Percentiles rank a stretch among this genome's conserved stretches.
phyloP scores from a whole-genome alignment of 106 monocot species.

The Narthecium ossifragum region DNA sequence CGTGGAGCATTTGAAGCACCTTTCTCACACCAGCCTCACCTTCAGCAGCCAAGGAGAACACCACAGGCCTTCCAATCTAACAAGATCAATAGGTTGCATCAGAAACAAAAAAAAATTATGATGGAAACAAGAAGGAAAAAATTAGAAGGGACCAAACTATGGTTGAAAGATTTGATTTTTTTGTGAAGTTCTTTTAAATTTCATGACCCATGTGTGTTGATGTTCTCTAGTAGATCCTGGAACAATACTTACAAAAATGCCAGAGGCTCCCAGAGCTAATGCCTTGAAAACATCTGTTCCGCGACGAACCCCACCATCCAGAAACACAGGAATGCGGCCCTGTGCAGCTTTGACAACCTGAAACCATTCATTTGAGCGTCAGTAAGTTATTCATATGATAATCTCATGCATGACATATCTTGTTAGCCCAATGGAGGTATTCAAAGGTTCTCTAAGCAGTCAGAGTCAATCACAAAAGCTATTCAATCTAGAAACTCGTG shows the following conservation, averaged over 20 bases:
- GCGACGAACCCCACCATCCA: slow-evolving; percentile 86
- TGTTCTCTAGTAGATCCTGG: not conserved
- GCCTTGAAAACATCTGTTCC: slow-evolving; percentile 97
- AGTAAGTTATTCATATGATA: no score
- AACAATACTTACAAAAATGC: slow-evolving; percentile 72
- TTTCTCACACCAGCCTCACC: slow-evolving; percentile 84
- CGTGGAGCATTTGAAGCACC: slow-evolving; percentile 83
- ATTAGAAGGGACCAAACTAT: not conserved
- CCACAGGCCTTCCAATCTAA: slow-evolving; percentile 87
- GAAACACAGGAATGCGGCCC: slow-evolving; percentile 67
- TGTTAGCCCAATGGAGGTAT: no score
- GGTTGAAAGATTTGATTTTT: not conserved
- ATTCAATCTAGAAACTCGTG: no score
- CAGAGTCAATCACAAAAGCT: no score
- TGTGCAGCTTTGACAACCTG: slow-evolving; percentile 65
- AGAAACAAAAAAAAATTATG: not conserved
- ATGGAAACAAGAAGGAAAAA: not conserved
- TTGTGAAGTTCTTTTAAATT: no score
- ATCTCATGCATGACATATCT: no score
- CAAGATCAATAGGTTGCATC: not conserved
- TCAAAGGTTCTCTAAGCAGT: no score
- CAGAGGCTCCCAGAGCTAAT: slow-evolving; percentile 81
- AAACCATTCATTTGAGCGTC: not conserved
- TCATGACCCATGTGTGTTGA: no score
- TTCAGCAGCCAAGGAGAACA: slow-evolving; percentile 77